Base-by-base conservation (phyloP, 1,284 basidiomycete species). In the Waitea zeae region DNA sequence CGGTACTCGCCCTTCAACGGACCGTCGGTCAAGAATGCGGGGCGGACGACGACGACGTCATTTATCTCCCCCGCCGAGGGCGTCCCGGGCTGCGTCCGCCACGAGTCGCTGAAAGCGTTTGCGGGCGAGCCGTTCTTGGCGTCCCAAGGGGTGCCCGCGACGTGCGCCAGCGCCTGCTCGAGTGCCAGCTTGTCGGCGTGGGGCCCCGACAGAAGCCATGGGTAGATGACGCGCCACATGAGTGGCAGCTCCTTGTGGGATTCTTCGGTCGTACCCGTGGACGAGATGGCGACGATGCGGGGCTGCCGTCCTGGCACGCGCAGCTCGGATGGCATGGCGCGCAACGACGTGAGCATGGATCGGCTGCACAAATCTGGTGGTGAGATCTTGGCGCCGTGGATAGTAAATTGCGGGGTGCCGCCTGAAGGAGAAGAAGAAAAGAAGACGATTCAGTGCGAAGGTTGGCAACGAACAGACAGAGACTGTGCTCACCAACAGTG, bases 151-250 rank as follows among this genome's bases (percentile, higher is more conserved):
- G 56, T 57, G 2, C 66, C 70, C 0, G 61, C 50, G 37, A 54
- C 54, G 37, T 72, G 50, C 1, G 57, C 51, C 6, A 68, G 35
- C 1, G 62, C 47, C 17, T 61, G 54, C 48, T 79, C 75, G 22
- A 54, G 47, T 3, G 64, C 70, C 29, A 64, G 37, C 46, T 78
- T 79, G 51, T 78, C 74, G 17, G 45, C 51, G 44, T 72, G 72
- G 3, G 69, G 62, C 0, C 27, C 38, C 2, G 43, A 27, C 24
- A 74, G 53, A 28, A 62, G 31, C 37, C 50, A 56, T 5, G 46
- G 41, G 47, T 72, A 73, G 0, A 77, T 0, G 0, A 57, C 58
- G 40, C 62, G 67, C 20, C 72, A 41, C 2, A 51, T 42, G 18
- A 65, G 29, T 0, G 75, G 75, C 1, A 78, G 54, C 6, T 51